phyloP scores from a whole-genome alignment of 805 yeast genomes.

The Lipomyces starkeyi region DNA sequence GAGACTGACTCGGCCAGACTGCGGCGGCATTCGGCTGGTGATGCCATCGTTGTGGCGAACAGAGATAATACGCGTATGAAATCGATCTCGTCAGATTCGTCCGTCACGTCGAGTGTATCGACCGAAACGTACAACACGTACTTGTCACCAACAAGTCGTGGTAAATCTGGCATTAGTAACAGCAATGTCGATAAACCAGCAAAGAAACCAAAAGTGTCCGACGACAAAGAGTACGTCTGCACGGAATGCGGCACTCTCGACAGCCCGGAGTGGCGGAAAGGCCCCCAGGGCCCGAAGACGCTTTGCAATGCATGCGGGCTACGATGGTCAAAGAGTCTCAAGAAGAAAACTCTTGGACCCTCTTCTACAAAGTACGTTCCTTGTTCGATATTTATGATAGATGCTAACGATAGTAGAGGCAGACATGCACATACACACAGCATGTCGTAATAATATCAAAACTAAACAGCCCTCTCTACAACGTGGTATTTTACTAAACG shows the following conservation, averaged over 20 bases:
- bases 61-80: conserved; percentile 6
- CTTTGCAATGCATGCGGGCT: conserved; percentile 94
- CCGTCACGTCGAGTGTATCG: not conserved
- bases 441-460: not conserved
- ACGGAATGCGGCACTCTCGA: conserved; percentile 73
- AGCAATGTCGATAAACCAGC: not conserved
- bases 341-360: conserved; percentile 33
- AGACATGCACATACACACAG: not conserved
- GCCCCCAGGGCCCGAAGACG: conserved; percentile 81
- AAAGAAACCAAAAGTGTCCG: conserved; percentile 26
- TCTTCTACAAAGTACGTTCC: not conserved
- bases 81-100: conserved; percentile 1
- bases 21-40: conserved; percentile 15
- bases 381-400: not conserved
- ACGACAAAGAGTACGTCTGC: conserved; percentile 49
- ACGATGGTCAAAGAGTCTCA: conserved; percentile 50
- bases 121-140: not conserved
- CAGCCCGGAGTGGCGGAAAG: conserved; percentile 94
- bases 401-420: not conserved
- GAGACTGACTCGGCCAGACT: not conserved
- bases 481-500: not conserved
- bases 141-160: not conserved
- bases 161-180: not conserved
- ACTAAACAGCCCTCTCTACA: not conserved
- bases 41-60: not conserved